Evolutionary conservation across 116 monocot genomes (phyloP).

Genomic region (Dioscorea cayenensis): DNA sequence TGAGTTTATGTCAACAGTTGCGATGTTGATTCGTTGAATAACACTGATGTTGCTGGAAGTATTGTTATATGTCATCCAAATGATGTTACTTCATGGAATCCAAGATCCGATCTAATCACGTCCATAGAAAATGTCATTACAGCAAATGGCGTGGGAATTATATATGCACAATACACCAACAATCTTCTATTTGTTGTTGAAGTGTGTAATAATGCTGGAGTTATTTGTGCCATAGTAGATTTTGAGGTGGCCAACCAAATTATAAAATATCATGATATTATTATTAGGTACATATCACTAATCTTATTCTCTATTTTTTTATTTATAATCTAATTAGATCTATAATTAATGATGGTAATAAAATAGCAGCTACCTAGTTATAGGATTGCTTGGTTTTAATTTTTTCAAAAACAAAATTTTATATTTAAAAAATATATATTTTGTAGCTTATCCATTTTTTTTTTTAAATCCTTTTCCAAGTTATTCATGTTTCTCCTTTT

Average conservation of each 20-base stretch:
- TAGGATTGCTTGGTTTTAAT: no score
- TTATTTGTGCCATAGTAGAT: constrained; percentile 25
- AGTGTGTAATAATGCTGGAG: background rate
- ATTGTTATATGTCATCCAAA: constrained; percentile 22
- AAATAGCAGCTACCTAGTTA: no score
- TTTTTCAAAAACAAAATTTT: no score
- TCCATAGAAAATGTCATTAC: constrained; percentile 2
- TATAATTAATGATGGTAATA: no score
- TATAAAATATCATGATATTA: no score
- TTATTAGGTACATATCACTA: background rate
- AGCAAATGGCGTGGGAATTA: constrained; percentile 22
- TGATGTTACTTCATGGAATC: no score
- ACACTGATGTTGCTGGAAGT: constrained; percentile 5
- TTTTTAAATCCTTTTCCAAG: no score
- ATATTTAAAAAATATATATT: no score
- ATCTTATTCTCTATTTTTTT: no score
- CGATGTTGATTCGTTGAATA: constrained; percentile 6
- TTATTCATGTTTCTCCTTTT: no score
- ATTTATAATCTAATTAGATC: no score
- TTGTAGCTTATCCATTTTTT: no score
- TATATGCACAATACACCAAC: constrained; percentile 30
- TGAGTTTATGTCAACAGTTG: constrained; percentile 18
- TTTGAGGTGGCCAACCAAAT: constrained; percentile 17
- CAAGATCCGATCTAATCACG: background rate
- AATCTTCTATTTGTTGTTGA: background rate